These are phyloP conservation scores for Leccinum subgranulosum DNA, from an alignment of 768 basidiomycete species.

Conservation along the genomic window DNA sequence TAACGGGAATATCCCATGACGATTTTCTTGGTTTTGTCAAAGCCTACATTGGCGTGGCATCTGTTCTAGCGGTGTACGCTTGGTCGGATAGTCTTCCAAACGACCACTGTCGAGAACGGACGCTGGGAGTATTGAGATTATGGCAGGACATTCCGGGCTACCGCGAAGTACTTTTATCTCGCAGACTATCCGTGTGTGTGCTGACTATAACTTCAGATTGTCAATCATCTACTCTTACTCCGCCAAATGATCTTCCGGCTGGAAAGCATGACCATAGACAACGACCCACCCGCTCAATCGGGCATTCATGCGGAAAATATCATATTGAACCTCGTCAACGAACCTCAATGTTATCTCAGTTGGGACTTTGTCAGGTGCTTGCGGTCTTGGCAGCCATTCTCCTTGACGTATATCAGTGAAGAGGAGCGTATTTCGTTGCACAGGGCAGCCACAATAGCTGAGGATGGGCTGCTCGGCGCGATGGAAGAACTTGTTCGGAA, in stretches of 20 bases:
- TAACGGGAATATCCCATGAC: conserved; percentile 38
- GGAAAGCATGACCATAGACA: conserved; percentile 67
- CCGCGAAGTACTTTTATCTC: conserved; percentile 51
- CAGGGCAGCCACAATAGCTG: conserved; percentile 62
- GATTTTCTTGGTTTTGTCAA: conserved; percentile 65
- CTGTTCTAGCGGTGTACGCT: conserved; percentile 67
- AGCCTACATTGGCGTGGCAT: conserved; percentile 64
- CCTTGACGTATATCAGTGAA: conserved; percentile 59
- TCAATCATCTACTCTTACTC: conserved; percentile 68
- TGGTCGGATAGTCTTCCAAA: conserved; percentile 79
- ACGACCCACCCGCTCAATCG: conserved; percentile 57
- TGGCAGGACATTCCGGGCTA: conserved; percentile 57
- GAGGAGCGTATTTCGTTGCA: conserved; percentile 57
- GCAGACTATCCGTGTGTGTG: conserved; percentile 6
- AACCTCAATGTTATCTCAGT: conserved; percentile 58
- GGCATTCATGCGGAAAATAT: conserved; percentile 70
- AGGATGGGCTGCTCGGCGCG: conserved; percentile 62
- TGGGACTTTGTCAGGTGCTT: conserved; percentile 58
- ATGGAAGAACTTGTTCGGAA: conserved; percentile 52
- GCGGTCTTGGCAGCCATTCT: conserved; percentile 57
- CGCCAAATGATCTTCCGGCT: conserved; percentile 71
- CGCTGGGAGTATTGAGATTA: conserved; percentile 50
- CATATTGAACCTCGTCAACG: conserved; percentile 54
- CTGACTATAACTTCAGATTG: conserved; percentile 43
- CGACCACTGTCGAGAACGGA: conserved; percentile 59